Evolutionary conservation across 495 filamentous ascomycete genomes (phyloP), one percentile per base, ranked within the genome.

Genomic region (Ramalina intermedia): DNA sequence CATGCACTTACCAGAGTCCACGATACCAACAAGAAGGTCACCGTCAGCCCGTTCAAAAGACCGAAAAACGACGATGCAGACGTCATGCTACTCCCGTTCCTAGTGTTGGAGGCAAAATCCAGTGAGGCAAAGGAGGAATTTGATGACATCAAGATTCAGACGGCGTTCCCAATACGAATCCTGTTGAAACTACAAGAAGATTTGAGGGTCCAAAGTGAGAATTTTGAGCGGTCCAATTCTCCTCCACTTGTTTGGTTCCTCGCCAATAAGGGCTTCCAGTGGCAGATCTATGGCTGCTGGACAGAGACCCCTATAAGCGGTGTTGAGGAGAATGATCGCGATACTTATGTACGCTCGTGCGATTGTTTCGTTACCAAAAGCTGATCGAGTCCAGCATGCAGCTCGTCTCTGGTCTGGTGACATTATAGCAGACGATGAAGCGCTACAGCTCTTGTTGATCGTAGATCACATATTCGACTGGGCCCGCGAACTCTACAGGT

Each of bases 381-480:
- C 47, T 44, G 29, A 43, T 35, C 7, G 12, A 17, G 6, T 41
- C 13, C 20, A 59, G 54, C 24, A 20, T 39, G 37, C 61, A 42
- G 24, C 54, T 20, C 48, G 51, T 29, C 40, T 62, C 37, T 65
- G 59, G 61, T 44, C 37, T 56, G 59, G 58, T 20, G 45, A 44
- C 33, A 57, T 63, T 35, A 33, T 52, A 26, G 41, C 40, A 9
- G 37, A 50, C 42, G 52, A 64, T 49, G 56, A 37, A 2, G 57
- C 61, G 4, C 29, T 66, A 21, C 60, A 64, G 36, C 56, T 64
- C 14, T 46, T 63, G 13, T 47, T 63, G 23, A 62, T 63, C 36
- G 45, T 65, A n/a, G 61, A 65, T 43, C 62, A 63, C 46, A 61
- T 65, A 24, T 56, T 58, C 51, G 61, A 65, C 38, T 65, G 59